A percentile compares a stretch with the other conserved stretches of the same genome.
These are phyloP conservation scores for Collariella sp. DNA, from an alignment of 495 filamentous ascomycete species.

Conservation along the genomic window DNA sequence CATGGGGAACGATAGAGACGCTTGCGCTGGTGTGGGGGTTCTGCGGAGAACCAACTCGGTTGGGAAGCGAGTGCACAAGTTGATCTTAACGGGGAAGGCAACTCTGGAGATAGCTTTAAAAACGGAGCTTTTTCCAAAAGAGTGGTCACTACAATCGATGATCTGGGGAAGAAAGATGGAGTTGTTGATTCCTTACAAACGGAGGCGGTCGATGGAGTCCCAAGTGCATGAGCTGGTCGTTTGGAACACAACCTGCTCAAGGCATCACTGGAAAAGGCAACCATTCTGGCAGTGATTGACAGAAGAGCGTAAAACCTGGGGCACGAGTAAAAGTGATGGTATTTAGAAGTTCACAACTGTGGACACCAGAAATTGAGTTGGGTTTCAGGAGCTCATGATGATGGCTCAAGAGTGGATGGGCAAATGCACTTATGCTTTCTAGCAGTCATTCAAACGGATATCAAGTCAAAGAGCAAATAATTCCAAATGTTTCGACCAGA, in stretches of 20 bases:
- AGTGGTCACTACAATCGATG: slow-evolving; percentile 63
- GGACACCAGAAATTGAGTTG: too few species aligned
- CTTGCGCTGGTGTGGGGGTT: slow-evolving; percentile 26
- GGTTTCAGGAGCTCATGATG: too few species aligned
- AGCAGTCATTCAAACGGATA: too few species aligned
- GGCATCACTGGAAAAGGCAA: slow-evolving; percentile 7
- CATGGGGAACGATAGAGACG: slow-evolving; percentile 39
- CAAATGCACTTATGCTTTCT: too few species aligned
- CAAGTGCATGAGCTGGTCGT: slow-evolving; percentile 41
- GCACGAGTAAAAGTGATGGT: too few species aligned
- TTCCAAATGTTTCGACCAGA: too few species aligned
- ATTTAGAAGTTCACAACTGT: too few species aligned
- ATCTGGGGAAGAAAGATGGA: slow-evolving; percentile 57
- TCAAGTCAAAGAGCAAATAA: too few species aligned
- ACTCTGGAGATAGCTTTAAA: slow-evolving; percentile 65
- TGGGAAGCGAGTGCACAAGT: slow-evolving; percentile 56
- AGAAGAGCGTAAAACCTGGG: too few species aligned
- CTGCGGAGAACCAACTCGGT: slow-evolving; percentile 54
- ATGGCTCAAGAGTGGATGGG: too few species aligned
- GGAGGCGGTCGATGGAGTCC: slow-evolving; percentile 51
- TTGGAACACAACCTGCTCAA: slow-evolving; percentile 29
- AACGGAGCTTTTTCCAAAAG: slow-evolving; percentile 64
- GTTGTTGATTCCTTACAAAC: slow-evolving; percentile 44
- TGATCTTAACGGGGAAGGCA: slow-evolving; percentile 53
- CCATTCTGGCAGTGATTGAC: neutral